Conservation (phyloP, 1,139 yeast genomes). For the Candida tropicalis region DNA sequence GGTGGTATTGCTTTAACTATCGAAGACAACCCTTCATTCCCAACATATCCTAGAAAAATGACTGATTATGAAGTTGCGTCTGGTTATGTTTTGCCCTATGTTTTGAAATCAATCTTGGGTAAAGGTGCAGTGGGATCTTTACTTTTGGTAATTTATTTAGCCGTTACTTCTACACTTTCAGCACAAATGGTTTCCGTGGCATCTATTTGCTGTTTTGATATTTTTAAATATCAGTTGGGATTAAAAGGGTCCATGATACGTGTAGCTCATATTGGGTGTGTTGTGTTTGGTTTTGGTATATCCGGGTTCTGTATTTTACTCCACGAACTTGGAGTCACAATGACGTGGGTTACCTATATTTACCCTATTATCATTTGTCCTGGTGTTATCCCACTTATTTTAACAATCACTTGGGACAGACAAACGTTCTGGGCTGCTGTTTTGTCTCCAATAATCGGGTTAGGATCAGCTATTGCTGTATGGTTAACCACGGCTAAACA, state of each 20-base stretch:
- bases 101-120: conserved; percentile 29
- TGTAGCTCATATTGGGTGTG: conserved; percentile 31
- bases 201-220: conserved; percentile 32
- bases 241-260: conserved; percentile 29
- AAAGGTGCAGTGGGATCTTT: conserved; percentile 33
- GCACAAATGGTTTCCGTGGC: conserved; percentile 37
- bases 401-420: conserved; percentile 36
- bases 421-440: conserved; percentile 32
- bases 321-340: conserved; percentile 32
- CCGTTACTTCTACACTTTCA: conserved; percentile 35
- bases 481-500: conserved; percentile 31
- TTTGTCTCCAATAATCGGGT: conserved; percentile 28
- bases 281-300: conserved; percentile 31
- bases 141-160: conserved; percentile 29
- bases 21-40: conserved; percentile 26
- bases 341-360: conserved; percentile 41
- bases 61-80: conserved; percentile 27
- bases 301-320: conserved; percentile 35
- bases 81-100: conserved; percentile 32
- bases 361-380: conserved; percentile 38
- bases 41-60: conserved; percentile 34
- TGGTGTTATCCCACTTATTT: conserved; percentile 36
- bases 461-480: conserved; percentile 24
- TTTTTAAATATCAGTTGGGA: no score
- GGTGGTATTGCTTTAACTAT: conserved; percentile 33